Percentiles rank a stretch among this genome's conserved stretches.
Conservation (phyloP, 2,329 filamentous ascomycete species). For the Furcasterigmium sp. region DNA sequence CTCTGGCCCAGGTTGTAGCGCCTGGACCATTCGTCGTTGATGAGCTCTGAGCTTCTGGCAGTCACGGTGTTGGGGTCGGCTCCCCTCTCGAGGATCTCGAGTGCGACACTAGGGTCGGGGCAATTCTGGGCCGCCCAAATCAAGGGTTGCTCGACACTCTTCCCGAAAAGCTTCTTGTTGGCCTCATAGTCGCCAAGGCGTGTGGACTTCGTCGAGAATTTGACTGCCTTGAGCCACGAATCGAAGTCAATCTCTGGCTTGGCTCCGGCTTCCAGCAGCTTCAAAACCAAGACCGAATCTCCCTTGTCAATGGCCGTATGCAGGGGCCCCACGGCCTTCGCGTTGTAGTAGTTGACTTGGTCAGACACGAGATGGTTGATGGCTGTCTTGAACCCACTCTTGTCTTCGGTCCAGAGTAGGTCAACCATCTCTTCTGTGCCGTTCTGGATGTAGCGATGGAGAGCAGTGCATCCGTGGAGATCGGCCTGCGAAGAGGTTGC, state of each 20-base stretch:
- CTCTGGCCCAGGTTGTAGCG: slow-evolving; percentile 34
- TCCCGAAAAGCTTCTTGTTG: slow-evolving; percentile 43
- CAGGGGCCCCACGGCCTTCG: slow-evolving; percentile 42
- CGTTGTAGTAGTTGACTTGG: slow-evolving; percentile 28
- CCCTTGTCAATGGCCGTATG: slow-evolving; percentile 51
- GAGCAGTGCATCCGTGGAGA: slow-evolving; percentile 53
- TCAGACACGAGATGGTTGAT: slow-evolving; percentile 58
- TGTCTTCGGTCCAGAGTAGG: slow-evolving; percentile 49
- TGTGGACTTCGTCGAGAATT: slow-evolving; percentile 34
- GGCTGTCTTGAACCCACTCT: slow-evolving; percentile 54
- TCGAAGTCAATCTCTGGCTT: slow-evolving; percentile 55
- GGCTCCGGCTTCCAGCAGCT: slow-evolving; percentile 61
- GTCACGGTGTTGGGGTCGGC: slow-evolving; percentile 61
- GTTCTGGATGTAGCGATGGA: slow-evolving; percentile 58
- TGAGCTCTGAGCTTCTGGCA: slow-evolving; percentile 24
- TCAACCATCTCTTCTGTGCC: slow-evolving; percentile 44
- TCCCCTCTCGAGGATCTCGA: slow-evolving; percentile 56
- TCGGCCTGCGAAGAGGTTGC: slow-evolving; percentile 72
- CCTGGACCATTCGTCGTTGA: slow-evolving; percentile 25
- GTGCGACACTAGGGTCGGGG: slow-evolving; percentile 39
- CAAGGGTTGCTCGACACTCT: slow-evolving; percentile 57
- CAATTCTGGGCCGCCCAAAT: slow-evolving; percentile 51
- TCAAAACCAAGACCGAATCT: slow-evolving; percentile 47
- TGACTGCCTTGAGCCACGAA: slow-evolving; percentile 55
- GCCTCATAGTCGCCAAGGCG: slow-evolving; percentile 34